Conservation (phyloP, 768 basidiomycete species). For the Scleroderma bovista region DNA sequence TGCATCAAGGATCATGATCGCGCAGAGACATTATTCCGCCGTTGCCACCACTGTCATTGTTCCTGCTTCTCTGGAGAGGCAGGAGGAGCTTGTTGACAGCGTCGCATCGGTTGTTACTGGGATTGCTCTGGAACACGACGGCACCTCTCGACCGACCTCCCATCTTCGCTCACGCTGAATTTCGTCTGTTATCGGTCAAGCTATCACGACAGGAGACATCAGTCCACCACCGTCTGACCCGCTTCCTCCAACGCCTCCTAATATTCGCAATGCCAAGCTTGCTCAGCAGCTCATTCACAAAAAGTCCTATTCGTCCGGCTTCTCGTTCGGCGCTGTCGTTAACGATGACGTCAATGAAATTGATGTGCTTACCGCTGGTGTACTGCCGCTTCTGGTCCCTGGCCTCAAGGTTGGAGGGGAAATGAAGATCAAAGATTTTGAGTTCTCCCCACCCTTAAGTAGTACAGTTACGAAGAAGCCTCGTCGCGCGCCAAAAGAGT, state of each 20-base stretch:
- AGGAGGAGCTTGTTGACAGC: conserved; percentile 1
- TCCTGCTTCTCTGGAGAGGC: conserved; percentile 41
- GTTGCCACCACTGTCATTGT: conserved; percentile 62
- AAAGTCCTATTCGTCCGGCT: conserved; percentile 61
- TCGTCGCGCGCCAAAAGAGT: conserved; percentile 1
- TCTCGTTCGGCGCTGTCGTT: conserved; percentile 53
- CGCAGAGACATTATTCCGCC: conserved; percentile 67
- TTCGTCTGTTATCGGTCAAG: conserved; percentile 42
- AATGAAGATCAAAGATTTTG: conserved; percentile 47
- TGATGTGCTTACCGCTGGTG: conserved; percentile 62
- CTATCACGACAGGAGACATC: conserved; percentile 34
- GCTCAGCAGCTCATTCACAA: conserved; percentile 47
- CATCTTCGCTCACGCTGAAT: conserved; percentile 62
- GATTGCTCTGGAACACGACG: conserved; percentile 20
- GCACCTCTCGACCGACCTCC: conserved; percentile 18
- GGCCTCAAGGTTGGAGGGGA: conserved; percentile 54
- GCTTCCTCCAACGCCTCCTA: conserved; percentile 72
- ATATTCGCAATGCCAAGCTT: conserved; percentile 51
- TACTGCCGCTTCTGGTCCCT: conserved; percentile 63
- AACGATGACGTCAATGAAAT: conserved; percentile 54
- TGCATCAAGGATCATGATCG: conserved; percentile 62
- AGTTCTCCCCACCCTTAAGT: conserved; percentile 32
- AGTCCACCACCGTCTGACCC: conserved; percentile 59
- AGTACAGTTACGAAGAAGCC: conserved; percentile 35
- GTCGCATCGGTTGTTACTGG: conserved; percentile 31